Evolutionary conservation across 345 rosid species (phyloP), one percentile per base, ranked within the genome.

Genomic region (Aquilaria malaccensis): DNA sequence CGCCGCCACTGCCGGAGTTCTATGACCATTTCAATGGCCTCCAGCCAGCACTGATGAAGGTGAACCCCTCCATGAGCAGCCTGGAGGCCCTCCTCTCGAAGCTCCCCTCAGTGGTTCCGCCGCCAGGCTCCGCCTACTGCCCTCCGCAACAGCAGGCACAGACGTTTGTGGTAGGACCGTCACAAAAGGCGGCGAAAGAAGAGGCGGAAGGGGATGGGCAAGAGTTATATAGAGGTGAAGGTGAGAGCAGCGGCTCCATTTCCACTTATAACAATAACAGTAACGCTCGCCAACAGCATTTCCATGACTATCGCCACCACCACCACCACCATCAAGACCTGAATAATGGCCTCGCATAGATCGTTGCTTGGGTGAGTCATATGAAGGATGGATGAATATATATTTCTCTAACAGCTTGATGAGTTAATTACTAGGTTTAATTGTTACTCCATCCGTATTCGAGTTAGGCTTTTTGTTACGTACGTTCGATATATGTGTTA

Each of bases 21-120:
- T 76, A 80, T 7, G 82, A 81, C 52, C 74, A 70, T 45, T 72
- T 71, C 66, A 78, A 80, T 55, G 7, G 5, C 43, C 43, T 4
- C 7, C 83, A 77, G 49, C 59, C 65, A 7, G 50, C 61, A 49
- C 67, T 70, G 10, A 79, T 80, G 76, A 83, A 84, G 78, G 74
- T 93, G 63, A 81, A 87, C 0, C 97, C 99, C 31, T 87, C 98
- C 30, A 93, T 93, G 99, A 85, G 88, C 74, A 93, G 99, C 80
- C 94, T 93, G 7, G 97, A 89, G 72, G 97, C 96, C 22, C 85
- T 93, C 56, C 97, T 93, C 60, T 93, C 96, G 2, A 89, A 93
- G 81, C 92, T 93, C 52, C 99, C 99, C 1, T 89, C 98, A 1
- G 98, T 93, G 2, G 83, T 79, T 48, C 95, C 93, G 0, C 86